Conservation (phyloP, 2,329 filamentous ascomycete genomes). For the Fusarium concolor region DNA sequence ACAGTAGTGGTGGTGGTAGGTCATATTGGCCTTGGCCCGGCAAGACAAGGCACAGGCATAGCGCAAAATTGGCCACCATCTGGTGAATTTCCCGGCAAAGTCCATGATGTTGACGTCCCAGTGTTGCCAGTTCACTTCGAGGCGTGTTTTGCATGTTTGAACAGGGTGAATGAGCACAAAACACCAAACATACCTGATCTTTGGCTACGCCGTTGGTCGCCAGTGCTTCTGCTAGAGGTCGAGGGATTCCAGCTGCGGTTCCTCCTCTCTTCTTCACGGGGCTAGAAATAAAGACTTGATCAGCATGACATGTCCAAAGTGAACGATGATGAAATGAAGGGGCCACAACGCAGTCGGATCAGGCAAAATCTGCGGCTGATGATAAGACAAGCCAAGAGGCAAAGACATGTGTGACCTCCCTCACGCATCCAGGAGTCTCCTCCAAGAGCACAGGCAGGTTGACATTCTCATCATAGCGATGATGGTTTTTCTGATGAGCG, state of each 20-base stretch:
- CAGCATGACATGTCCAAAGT: conserved; percentile 28
- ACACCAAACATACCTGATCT: conserved; percentile 61
- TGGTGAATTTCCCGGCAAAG: conserved; percentile 17
- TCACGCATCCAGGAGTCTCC: conserved; percentile 19
- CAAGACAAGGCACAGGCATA: conserved; percentile 18
- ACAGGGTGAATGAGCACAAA: not conserved
- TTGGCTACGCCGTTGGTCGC: conserved; percentile 65
- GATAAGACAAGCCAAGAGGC: conserved; percentile 17
- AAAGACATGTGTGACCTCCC: conserved; percentile 29
- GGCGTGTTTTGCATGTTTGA: not conserved
- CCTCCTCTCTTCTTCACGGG: conserved; percentile 79
- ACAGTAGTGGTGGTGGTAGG: conserved; percentile 27
- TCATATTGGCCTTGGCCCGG: conserved; percentile 7
- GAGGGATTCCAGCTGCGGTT: conserved; percentile 75
- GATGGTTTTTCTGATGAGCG: conserved; percentile 4
- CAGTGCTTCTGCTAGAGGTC: conserved; percentile 72
- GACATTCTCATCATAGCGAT: not conserved
- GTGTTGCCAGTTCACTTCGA: not conserved
- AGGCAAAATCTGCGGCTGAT: not conserved
- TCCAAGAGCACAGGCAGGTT: not conserved
- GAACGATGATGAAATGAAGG: not conserved
- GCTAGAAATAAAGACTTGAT: conserved; percentile 57
- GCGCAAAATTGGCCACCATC: conserved; percentile 37
- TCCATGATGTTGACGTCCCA: conserved; percentile 5
- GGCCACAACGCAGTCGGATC: not conserved